phyloP scores from a whole-genome alignment of 345 rosid species.

The Eucalyptus curtisii region DNA sequence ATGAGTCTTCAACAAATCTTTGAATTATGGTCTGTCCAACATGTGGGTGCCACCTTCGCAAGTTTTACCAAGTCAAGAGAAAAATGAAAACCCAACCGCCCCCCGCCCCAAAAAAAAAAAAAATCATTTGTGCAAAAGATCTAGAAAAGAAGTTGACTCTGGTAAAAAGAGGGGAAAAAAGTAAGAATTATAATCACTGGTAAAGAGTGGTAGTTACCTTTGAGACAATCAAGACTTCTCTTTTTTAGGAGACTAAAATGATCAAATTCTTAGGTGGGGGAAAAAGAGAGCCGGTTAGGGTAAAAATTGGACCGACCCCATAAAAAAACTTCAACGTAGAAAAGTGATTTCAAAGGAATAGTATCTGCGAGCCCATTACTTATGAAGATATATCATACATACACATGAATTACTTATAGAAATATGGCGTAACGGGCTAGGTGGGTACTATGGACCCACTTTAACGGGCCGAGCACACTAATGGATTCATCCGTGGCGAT shows the following conservation, averaged over 20 bases:
- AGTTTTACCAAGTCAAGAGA: neutral
- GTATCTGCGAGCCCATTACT: neutral
- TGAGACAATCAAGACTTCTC: neutral
- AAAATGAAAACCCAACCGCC: neutral
- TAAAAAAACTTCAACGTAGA: neutral
- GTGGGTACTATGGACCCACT: neutral
- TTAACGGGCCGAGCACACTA: neutral
- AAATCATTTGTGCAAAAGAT: neutral
- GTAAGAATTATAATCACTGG: neutral
- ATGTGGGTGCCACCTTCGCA: neutral
- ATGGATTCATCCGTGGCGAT: neutral
- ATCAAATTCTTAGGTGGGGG: neutral
- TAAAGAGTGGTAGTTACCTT: neutral
- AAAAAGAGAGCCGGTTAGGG: neutral
- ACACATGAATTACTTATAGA: neutral
- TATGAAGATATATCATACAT: neutral
- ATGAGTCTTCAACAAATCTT: neutral
- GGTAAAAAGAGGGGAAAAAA: neutral
- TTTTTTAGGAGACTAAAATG: neutral
- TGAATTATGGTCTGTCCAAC: neutral
- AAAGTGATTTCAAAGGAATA: neutral
- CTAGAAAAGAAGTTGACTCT: neutral
- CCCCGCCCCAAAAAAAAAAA: neutral
- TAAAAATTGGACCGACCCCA: neutral
- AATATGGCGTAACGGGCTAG: neutral